Evolutionary conservation across 2,329 filamentous ascomycete genomes (phyloP).

Genomic region (Fusarium sp.): DNA sequence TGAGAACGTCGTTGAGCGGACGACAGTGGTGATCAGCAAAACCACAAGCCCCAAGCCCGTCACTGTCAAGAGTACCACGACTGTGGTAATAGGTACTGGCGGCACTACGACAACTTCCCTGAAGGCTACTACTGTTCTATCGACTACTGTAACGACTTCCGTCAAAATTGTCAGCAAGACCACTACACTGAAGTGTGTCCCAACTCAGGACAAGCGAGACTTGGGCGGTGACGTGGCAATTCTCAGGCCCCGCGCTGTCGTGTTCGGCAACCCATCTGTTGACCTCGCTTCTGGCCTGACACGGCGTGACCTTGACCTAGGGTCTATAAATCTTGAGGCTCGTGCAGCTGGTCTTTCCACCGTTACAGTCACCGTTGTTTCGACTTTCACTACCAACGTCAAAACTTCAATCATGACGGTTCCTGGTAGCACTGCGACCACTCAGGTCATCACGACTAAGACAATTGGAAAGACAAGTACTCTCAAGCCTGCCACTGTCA

Average conservation of each 20-base stretch:
- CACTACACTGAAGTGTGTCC: constrained; percentile 39
- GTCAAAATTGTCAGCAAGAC: constrained; percentile 35
- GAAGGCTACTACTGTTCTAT: constrained; percentile 39
- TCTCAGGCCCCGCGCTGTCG: constrained; percentile 8
- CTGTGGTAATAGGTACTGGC: constrained; percentile 28
- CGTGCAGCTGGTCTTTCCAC: constrained; percentile 20
- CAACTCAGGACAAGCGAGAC: constrained; percentile 28
- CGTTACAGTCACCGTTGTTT: constrained; percentile 22
- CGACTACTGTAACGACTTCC: constrained; percentile 37
- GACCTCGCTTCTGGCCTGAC: constrained; percentile 17
- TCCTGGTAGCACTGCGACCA: constrained; percentile 28
- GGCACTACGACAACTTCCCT: constrained; percentile 36
- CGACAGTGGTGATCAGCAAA: constrained; percentile 27
- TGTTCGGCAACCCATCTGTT: constrained; percentile 26
- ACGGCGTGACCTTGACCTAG: constrained; percentile 23
- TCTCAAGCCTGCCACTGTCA: constrained; percentile 26
- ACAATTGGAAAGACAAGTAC: constrained; percentile 19
- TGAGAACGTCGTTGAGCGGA: constrained; percentile 15
- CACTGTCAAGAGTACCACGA: constrained; percentile 38
- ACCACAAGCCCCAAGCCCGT: constrained; percentile 35
- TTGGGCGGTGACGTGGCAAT: not conserved
- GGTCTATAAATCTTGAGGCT: constrained; percentile 13
- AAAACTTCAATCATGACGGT: constrained; percentile 29
- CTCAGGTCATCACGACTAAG: constrained; percentile 25
- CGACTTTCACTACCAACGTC: constrained; percentile 30